Evolutionary conservation across 129 eudicot genomes (phyloP).

Genomic region (Smallanthus sonchifolius): DNA sequence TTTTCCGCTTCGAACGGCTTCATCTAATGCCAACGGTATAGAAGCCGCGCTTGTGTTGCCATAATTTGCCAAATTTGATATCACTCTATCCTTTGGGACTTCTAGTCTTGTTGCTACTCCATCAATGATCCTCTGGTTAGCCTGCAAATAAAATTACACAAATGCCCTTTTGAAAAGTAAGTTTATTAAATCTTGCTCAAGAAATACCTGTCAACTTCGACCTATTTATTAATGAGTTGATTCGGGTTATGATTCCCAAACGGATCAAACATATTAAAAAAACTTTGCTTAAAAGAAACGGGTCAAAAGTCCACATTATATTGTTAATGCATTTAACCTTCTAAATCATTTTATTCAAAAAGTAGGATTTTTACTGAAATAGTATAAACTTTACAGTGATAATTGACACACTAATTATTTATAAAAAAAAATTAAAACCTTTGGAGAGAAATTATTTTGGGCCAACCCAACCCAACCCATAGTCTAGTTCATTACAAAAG

Average conservation of each 20-base stretch:
- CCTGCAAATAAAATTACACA: conserved; percentile 44
- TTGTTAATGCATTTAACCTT: too few species aligned
- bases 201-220: neutral
- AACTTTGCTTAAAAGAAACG: neutral
- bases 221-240: neutral
- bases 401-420: neutral
- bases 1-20: conserved; percentile 88
- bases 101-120: conserved; percentile 78
- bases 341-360: too few species aligned
- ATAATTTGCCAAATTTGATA: conserved; percentile 76
- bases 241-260: neutral
- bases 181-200: neutral
- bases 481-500: neutral
- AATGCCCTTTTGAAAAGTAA: neutral
- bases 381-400: too few species aligned
- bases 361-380: too few species aligned
- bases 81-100: conserved; percentile 67
- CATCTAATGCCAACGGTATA: conserved; percentile 86
- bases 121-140: conserved; percentile 91
- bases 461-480: neutral
- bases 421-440: neutral
- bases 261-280: neutral
- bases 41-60: conserved; percentile 96
- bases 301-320: too few species aligned
- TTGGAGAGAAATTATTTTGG: neutral